Evolutionary conservation across 257 asterid species (phyloP), one percentile per base, ranked within the genome.

Genomic region (Leonotis leonurus): DNA sequence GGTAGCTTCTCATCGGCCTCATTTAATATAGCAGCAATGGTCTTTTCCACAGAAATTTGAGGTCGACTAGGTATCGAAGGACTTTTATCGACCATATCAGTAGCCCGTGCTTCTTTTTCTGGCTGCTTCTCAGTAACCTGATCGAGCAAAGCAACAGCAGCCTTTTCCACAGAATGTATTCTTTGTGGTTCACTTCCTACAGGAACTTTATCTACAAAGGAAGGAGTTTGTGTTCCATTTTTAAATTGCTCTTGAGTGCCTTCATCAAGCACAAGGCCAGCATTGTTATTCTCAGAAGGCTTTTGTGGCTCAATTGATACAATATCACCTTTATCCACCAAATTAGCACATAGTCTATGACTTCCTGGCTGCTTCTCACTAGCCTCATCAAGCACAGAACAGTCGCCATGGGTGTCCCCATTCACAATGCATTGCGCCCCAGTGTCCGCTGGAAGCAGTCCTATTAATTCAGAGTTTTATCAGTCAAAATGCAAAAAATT

Each of bases 141-240:
- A 32, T 12, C 55, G 26, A 26, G 71, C 64, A 16, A 5, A 56
- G 20, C 32, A 32, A 83, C 78, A 21, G 56, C 11, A 4, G 69
- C 68, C 61, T 63, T 73, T 66, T 82, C 83, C 52, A 63, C 73
- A 56, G 81, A 86, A 30, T 93, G 89, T 75, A 84, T 71, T 68
- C 48, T 62, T 64, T 56, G 77, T 41, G 21, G 59, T 33, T 67
- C 85, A 54, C 56, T 51, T 53, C 52, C 73, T n/a, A 45, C 56
- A 14, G 62, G 54, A 14, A 0, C 22, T 64, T 30, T 33, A 37
- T 32, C 70, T 18, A 36, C 50, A 49, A 9, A n/a, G 5, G 37
- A 30, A 62, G 35, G 21, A 49, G 8, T 33, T 53, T 30, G 30
- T 0, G 10, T 55, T 53, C 52, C 70, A 29, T 29, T 37, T 50